These are phyloP conservation scores for Hypoxylon sp. DNA, from an alignment of 2,329 filamentous ascomycete genomes.

Conservation along the genomic window DNA sequence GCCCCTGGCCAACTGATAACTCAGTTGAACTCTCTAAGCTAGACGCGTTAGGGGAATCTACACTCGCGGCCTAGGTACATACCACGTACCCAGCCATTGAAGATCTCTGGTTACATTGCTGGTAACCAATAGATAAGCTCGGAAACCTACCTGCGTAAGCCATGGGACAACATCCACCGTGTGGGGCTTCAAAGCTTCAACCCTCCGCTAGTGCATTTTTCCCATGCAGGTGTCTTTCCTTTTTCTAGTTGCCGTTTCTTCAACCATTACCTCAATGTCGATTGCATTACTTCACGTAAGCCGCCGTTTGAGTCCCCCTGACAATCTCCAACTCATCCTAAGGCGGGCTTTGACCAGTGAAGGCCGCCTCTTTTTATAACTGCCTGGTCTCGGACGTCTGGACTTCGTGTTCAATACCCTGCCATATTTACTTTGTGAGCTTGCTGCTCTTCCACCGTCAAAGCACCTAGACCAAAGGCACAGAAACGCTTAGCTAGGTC, in stretches of 20 bases:
- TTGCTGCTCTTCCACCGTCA: neutral
- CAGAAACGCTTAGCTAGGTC: neutral
- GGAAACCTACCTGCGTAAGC: conserved; percentile 14
- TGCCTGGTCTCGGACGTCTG: neutral
- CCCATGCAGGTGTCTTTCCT: conserved; percentile 22
- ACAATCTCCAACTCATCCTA: conserved; percentile 14
- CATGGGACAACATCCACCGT: conserved; percentile 8
- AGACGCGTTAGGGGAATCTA: conserved; percentile 3
- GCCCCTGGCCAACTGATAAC: too few species aligned
- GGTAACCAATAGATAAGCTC: conserved; percentile 42
- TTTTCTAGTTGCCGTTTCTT: conserved; percentile 27
- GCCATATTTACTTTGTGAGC: neutral
- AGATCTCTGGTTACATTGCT: conserved; percentile 27
- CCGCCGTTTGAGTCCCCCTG: conserved; percentile 16
- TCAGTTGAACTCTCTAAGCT: too few species aligned
- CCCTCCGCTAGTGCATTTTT: conserved; percentile 18
- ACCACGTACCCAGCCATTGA: too few species aligned
- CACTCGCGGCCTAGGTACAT: too few species aligned
- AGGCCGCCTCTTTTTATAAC: neutral
- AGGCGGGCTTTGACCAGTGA: conserved; percentile 5
- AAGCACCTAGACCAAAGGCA: neutral
- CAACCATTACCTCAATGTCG: conserved; percentile 1
- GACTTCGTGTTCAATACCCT: neutral
- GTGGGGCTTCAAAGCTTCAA: conserved; percentile 16
- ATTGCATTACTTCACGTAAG: conserved; percentile 12